These are phyloP conservation scores for Candida koratica DNA, from an alignment of 805 yeast species.

Conservation along the genomic window DNA sequence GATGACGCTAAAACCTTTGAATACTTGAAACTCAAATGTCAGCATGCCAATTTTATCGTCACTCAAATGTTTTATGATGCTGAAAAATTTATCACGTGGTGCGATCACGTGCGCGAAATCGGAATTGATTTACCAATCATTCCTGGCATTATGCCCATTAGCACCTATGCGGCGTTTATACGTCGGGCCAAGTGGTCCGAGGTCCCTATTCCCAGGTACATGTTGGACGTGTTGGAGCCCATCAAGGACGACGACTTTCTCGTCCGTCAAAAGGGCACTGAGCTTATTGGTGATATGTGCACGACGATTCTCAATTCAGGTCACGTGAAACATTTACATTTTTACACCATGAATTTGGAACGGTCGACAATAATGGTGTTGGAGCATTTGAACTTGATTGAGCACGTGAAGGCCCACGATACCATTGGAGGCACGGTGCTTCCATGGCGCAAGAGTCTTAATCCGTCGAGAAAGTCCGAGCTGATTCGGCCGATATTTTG, in stretches of 20 bases:
- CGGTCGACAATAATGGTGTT: conserved; percentile 84
- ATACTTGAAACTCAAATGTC: conserved; percentile 81
- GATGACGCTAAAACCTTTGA: conserved; percentile 46
- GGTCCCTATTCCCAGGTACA: conserved; percentile 71
- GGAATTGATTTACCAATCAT: conserved; percentile 85
- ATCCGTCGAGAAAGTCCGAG: conserved; percentile 75
- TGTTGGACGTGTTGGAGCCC: conserved; percentile 67
- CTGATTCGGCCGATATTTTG: conserved; percentile 92
- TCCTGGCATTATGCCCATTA: conserved; percentile 98
- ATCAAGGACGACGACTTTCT: conserved; percentile 85
- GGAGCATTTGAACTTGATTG: conserved; percentile 63
- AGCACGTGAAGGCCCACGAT: conserved; percentile 36
- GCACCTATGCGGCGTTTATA: conserved; percentile 88
- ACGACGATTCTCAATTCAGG: conserved; percentile 64
- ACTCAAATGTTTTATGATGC: conserved; percentile 98
- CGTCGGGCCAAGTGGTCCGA: conserved; percentile 96
- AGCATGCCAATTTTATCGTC: conserved; percentile 85
- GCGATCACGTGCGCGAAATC: conserved; percentile 56
- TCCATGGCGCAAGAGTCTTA: conserved; percentile 92
- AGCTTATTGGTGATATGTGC: conserved; percentile 82
- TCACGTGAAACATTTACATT: conserved; percentile 79
- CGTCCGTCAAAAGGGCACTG: conserved; percentile 82
- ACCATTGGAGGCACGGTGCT: conserved; percentile 40
- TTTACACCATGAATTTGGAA: conserved; percentile 97
- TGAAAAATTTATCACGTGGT: conserved; percentile 82